These are phyloP conservation scores for Blastocystis sp. DNA, from an alignment of 352 stramenopile genomes.

Conservation along the genomic window DNA sequence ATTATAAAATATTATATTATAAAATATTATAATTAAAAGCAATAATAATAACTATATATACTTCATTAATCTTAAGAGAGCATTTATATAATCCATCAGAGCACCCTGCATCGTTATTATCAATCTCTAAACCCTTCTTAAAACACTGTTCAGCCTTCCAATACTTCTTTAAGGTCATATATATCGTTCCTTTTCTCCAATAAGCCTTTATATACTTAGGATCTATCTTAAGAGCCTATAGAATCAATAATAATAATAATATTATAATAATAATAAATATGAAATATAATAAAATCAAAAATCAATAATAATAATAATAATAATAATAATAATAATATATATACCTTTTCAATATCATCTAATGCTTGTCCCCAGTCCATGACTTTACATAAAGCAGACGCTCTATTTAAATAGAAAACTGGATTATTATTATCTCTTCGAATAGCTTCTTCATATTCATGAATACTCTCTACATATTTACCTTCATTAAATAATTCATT, in stretches of 20 bases:
- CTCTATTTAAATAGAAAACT: conserved; percentile 92
- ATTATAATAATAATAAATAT: background rate
- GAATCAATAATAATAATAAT: background rate
- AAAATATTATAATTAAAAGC: no score
- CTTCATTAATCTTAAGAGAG: conserved; percentile 66
- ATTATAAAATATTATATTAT: no score
- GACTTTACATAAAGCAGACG: conserved; percentile 88
- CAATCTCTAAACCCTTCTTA: conserved; percentile 74
- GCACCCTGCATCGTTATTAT: conserved; percentile 78
- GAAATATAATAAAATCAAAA: no score
- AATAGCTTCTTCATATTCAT: conserved; percentile 87
- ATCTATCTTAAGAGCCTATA: conserved; percentile 87
- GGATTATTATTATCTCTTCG: conserved; percentile 88
- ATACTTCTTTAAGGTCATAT: conserved; percentile 95
- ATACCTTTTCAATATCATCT: conserved; percentile 78
- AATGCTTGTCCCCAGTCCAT: conserved; percentile 68
- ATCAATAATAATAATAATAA: background rate
- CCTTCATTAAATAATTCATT: conserved; percentile 88
- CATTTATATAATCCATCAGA: conserved; percentile 78
- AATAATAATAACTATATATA: conserved; percentile 3
- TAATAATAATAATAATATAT: no score
- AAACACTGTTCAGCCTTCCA: conserved; percentile 92
- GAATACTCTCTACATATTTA: conserved; percentile 72
- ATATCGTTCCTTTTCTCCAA: conserved; percentile 86
- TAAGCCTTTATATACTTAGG: conserved; percentile 97